Percentiles rank a stretch among this genome's conserved stretches.
Evolutionary conservation across 2,329 filamentous ascomycete species (phyloP).

Genomic region (Hyphodiscus sp.): DNA sequence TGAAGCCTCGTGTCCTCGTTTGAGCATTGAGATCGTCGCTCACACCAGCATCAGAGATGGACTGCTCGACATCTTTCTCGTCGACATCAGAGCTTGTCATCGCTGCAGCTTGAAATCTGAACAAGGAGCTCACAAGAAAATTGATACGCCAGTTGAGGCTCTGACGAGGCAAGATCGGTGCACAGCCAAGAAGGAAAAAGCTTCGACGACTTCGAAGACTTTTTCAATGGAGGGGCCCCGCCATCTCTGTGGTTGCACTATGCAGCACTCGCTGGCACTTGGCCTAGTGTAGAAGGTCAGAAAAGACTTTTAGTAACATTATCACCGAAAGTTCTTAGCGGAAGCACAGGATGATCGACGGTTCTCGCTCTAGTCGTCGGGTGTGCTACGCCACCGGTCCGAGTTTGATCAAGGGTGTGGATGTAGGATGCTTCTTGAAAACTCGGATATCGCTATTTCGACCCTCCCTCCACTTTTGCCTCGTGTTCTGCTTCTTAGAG

Average conservation of each 20-base stretch:
- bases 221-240: too few relatives aligned
- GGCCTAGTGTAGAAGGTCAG: too few relatives aligned
- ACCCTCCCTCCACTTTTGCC: background rate
- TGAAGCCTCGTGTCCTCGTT: constrained; percentile 19
- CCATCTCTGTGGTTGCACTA: too few relatives aligned
- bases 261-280: too few relatives aligned
- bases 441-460: background rate
- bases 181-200: too few relatives aligned
- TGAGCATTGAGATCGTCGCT: constrained; percentile 2
- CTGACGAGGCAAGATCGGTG: background rate
- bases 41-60: background rate
- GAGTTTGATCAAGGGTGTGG: background rate
- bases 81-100: constrained; percentile 5
- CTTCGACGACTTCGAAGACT: too few relatives aligned
- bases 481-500: background rate
- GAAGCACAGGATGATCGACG: too few relatives aligned
- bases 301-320: too few relatives aligned
- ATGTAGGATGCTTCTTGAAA: background rate
- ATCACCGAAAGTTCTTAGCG: too few relatives aligned
- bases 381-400: too few relatives aligned
- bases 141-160: background rate
- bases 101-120: background rate
- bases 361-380: too few relatives aligned
- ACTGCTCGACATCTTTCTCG: constrained; percentile 5
- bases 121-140: background rate